phyloP scores from a whole-genome alignment of 257 asterid species.

The Handroanthus guayacan region DNA sequence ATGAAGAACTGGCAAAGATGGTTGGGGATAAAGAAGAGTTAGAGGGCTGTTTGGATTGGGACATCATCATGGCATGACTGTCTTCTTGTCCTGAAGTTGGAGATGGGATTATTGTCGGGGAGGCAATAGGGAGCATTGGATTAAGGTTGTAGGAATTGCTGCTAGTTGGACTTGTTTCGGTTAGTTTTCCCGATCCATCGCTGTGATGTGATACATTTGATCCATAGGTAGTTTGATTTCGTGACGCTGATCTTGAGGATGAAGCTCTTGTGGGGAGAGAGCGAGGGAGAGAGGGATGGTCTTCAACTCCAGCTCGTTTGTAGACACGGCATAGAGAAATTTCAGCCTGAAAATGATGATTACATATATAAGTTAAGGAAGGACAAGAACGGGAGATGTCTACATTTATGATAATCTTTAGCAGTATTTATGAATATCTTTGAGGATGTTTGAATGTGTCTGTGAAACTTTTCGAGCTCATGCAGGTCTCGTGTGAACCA shows the following conservation, averaged over 20 bases:
- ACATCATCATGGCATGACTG: conserved; percentile 16
- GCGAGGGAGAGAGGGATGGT: conserved; percentile 76
- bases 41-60: conserved; percentile 2
- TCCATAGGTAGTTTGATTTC: conserved; percentile 4
- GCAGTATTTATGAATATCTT: background rate
- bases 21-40: conserved; percentile 23
- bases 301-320: conserved; percentile 85
- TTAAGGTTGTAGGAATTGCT: conserved; percentile 39
- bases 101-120: conserved; percentile 27
- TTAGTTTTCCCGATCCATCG: conserved; percentile 34
- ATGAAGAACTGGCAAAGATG: conserved; percentile 34
- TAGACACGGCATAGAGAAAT: conserved; percentile 87
- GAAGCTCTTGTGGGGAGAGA: conserved; percentile 52
- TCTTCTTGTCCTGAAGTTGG: conserved; percentile 33
- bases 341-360: conserved; percentile 58
- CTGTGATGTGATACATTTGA: conserved; percentile 26
- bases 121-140: conserved; percentile 28
- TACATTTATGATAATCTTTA: background rate
- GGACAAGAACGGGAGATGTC: background rate
- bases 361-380: background rate
- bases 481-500: conserved; percentile 35
- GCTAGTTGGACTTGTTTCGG: conserved; percentile 58
- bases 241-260: conserved; percentile 34
- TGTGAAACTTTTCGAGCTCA: conserved; percentile 19
- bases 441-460: background rate